Conservation (phyloP, 305 asterid genomes). For the Fraxinus albicans region DNA sequence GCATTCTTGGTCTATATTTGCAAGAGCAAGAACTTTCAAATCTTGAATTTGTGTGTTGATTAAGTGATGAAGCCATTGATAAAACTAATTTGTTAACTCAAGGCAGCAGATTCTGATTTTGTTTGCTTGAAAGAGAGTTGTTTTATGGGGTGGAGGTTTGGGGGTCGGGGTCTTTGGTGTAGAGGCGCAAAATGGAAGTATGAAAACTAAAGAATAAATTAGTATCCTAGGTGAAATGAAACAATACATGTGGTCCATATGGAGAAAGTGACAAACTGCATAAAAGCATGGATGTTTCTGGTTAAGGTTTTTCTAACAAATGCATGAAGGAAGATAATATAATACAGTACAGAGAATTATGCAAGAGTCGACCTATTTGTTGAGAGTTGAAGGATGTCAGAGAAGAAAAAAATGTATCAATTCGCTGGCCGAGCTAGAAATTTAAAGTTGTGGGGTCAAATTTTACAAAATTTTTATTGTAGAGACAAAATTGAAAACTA, state of each 20-base stretch:
- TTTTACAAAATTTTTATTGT: too few relatives aligned
- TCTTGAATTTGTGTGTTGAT: slow-evolving; percentile 12
- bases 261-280: slow-evolving; percentile 45
- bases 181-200: neutral
- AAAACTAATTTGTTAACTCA: neutral
- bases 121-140: neutral
- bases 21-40: slow-evolving; percentile 17
- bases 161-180: neutral
- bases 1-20: slow-evolving; percentile 45
- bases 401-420: neutral
- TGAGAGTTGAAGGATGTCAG: slow-evolving; percentile 40
- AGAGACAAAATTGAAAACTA: too few relatives aligned
- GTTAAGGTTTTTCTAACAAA: neutral
- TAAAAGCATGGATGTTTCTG: slow-evolving; percentile 45
- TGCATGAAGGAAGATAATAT: neutral
- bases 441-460: too few relatives aligned
- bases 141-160: neutral
- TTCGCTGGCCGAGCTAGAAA: too few relatives aligned
- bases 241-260: slow-evolving; percentile 27
- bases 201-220: neutral
- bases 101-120: neutral
- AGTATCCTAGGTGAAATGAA: slow-evolving; percentile 28
- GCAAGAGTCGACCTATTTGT: slow-evolving; percentile 7
- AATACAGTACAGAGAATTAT: slow-evolving; percentile 12
- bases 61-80: slow-evolving; percentile 23